These are phyloP conservation scores for Marasmius sp. DNA, from an alignment of 1,284 basidiomycete genomes.

Conservation along the genomic window DNA sequence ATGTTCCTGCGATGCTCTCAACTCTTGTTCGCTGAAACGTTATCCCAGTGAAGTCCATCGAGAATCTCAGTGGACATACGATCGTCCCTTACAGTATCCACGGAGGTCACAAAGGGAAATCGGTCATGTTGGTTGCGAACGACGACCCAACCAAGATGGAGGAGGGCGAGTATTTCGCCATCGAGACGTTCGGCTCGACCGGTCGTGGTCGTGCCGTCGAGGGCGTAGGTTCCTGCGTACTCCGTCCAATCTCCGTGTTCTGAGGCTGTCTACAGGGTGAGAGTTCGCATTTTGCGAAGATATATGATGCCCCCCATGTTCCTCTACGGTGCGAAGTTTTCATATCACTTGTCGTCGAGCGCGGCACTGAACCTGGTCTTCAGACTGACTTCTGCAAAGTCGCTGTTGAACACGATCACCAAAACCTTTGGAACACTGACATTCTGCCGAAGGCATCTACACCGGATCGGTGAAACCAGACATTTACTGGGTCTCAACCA, in stretches of 20 bases:
- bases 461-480: slow-evolving; percentile 89
- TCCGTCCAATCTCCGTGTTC: slow-evolving; percentile 16
- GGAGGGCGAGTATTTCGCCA: slow-evolving; percentile 86
- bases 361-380: not conserved
- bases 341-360: not conserved
- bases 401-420: slow-evolving; percentile 85
- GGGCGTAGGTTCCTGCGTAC: slow-evolving; percentile 45
- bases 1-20: slow-evolving; percentile 22
- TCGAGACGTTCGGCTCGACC: slow-evolving; percentile 98
- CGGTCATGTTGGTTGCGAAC: slow-evolving; percentile 88
- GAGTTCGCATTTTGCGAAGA: slow-evolving; percentile 90
- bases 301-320: slow-evolving; percentile 67
- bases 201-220: slow-evolving; percentile 94
- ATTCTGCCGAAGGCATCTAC: slow-evolving; percentile 94
- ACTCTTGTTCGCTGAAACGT: slow-evolving; percentile 9
- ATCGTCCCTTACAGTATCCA: slow-evolving; percentile 92
- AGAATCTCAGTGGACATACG: slow-evolving; percentile 89
- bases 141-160: slow-evolving; percentile 96
- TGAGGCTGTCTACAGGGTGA: slow-evolving; percentile 63
- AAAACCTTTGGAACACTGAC: slow-evolving; percentile 94
- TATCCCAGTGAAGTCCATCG: slow-evolving; percentile 81
- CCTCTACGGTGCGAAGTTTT: slow-evolving; percentile 57
- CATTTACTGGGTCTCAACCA: slow-evolving; percentile 92
- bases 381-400: slow-evolving; percentile 84
- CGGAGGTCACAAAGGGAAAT: slow-evolving; percentile 84